Evolutionary conservation across 2,329 filamentous ascomycete genomes (phyloP), one percentile per base, ranked within the genome.

Genomic region (Aureobasidium vineae): DNA sequence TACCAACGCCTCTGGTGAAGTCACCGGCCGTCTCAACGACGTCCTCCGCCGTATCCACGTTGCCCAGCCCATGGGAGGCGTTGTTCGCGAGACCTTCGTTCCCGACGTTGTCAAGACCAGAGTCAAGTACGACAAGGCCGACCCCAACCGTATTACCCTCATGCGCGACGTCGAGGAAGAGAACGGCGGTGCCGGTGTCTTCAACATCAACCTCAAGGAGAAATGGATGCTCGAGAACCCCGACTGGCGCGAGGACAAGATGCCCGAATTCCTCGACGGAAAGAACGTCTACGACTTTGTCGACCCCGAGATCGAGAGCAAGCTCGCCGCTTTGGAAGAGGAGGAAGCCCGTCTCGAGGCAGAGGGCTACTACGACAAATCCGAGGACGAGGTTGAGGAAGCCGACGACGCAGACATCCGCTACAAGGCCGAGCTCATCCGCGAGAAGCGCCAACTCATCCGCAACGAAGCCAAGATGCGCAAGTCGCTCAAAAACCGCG

Each of bases 211-310:
- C 75, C 85, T 98, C 74, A 90, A 91, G 77, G 80, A 91, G 75
- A 90, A 95, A 75, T 99, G 96, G 78, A 80, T 92, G 19, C 87
- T 98, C 69, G 91, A 90, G 70, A 87, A 97, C 76, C 86, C 90
- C 49, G 92, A 95, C 67, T 98, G 95, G 95, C 97, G 96, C 78
- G 86, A 97, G 77, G 96, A 99, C 81, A 92, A 90, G 80, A 90
- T 98, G 65, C 95, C 95, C 38, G 95, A 99, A 79, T 84, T 97
- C 57, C 90, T 93, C 78, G 88, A 98, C 75, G 95, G 95, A 78
- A 93, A 94, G 85, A 99, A 99, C 78, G 91, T 99, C 67, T 95
- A 94, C 81, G 95, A 99, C 79, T 99, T 91, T 78, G 88, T 99
- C 75, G 95, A 98, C 74, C 93, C 94, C 1, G 96, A 99, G 66